Evolutionary conservation across 2,329 filamentous ascomycete species (phyloP), one percentile per base, ranked within the genome.

Genomic region (Amesomyces nigricolor): DNA sequence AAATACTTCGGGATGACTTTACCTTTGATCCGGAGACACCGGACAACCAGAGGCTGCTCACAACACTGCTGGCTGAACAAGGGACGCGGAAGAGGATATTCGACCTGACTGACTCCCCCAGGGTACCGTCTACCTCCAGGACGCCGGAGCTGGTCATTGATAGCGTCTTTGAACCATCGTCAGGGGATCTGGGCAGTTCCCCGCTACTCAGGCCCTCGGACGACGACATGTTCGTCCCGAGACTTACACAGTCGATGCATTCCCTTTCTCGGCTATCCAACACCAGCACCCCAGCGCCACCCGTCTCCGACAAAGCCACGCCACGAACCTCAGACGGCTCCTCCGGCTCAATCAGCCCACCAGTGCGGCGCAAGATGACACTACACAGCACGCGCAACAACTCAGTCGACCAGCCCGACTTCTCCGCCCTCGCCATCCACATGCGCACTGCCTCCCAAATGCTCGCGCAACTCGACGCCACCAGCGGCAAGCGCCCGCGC

Each of bases 381-480:
- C 63, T 87, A 26, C 75, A 79, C 16, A 73, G 76, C 45, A 76
- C 77, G 50, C 76, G 80, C 47, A 80, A 78, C 61, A 75, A 75
- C 26, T 73, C 79, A 14, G 72, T 75, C 10, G 87, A 91, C 56
- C 87, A 90, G 66, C 86, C 87, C 1, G 89, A 94, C 65, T 88
- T 92, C 62, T 89, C 87, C 10, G 89, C 89, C 2, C 73, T 94
- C 32, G 89, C 89, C 11, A 91, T 88, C 11, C 89, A 94, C 68
- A 94, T 94, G 88, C 82, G 89, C 17, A 91, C 88, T 4, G 89
- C 89, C 4, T 89, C 89, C 13, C 88, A 91, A 69, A 94, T 94
- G 89, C 75, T 94, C 43, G 87, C 89, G 13, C 89, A 94, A 65
- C 77, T 94, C 9, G 88, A 94, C 57, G 82, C 87, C 2, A 92